Percentiles rank a stretch among this genome's conserved stretches.
Evolutionary conservation across 225 moss, liverwort and hornwort genomes (phyloP).

Genomic region (Marchantia polymorpha): DNA sequence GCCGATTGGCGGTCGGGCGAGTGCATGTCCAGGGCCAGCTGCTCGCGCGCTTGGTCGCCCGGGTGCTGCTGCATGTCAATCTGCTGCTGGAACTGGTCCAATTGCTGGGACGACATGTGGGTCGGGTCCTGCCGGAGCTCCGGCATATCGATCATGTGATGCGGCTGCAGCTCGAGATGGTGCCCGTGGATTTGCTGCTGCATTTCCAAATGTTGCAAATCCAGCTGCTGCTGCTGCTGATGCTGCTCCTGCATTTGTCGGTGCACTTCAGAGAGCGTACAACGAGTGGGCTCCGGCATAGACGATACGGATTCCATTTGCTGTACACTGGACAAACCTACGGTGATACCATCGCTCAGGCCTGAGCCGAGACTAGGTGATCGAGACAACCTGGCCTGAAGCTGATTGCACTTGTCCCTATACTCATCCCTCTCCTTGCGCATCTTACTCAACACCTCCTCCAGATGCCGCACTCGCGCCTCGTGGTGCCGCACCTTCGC

Average conservation of each 20-base stretch:
- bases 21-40: neutral
- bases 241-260: constrained; percentile 53
- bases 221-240: constrained; percentile 38
- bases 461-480: constrained; percentile 61
- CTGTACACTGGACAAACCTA: constrained; percentile 7
- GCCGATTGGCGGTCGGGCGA: constrained; percentile 10
- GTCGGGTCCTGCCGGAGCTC: neutral
- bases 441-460: constrained; percentile 56
- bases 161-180: constrained; percentile 45
- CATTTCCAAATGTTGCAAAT: constrained; percentile 47
- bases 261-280: constrained; percentile 33
- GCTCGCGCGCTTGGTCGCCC: neutral
- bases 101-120: constrained; percentile 44
- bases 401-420: constrained; percentile 55
- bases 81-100: constrained; percentile 35
- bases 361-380: constrained; percentile 56
- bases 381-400: constrained; percentile 56
- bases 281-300: neutral
- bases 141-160: constrained; percentile 48
- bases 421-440: constrained; percentile 63
- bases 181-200: constrained; percentile 12
- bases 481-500: constrained; percentile 39
- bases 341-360: constrained; percentile 14
- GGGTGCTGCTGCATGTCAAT: neutral
- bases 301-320: constrained; percentile 14